Base-by-base conservation (phyloP, 495 filamentous ascomycete species). In the Copromyces sp. region DNA sequence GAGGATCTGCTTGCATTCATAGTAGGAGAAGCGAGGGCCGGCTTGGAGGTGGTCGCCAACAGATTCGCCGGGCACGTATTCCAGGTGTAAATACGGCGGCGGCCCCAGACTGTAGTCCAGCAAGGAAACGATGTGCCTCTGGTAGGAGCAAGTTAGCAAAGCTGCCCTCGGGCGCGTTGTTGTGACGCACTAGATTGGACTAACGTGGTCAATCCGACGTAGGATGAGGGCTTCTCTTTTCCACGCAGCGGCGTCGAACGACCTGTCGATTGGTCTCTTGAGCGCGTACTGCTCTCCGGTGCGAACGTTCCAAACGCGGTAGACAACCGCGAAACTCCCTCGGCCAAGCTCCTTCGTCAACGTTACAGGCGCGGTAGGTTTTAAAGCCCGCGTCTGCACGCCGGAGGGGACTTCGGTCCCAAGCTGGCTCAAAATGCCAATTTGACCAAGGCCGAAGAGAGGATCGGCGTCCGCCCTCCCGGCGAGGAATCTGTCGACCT, bases 41-140 rank as follows among this genome's bases (percentile, higher is more conserved):
- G 17, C 39, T n/a, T 14, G 24, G 38, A 70, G 69, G 40, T 71
- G 70, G 44, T 53, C 44, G 42, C 37, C 12, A 37, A 71, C 75
- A 39, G 78, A 78, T 38, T 68, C 73, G 16, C 29, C 69, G 35
- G 75, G 73, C 29, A 73, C 24, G 7, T 68, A 71, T 61, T 71
- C 70, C 4, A 71, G 35, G 29, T 61, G 37, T 12, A 72, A 37
- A 16, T 16, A 24, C 20, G 65, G 59, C 39, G 29, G 16, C 39
- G 59, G 65, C 39, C 9, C 14, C 69, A n/a, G 37, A 44, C 40
- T 32, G 9, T 20, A 70, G n/a, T 44, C 7, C 12, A 70, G 39
- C 20, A 70, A 44, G n/a, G 69, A 44, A 35, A 70, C 69, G 39
- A 70, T 70, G 32, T 70, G 69, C n/a, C 35, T 70, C 69, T 70